A percentile compares a stretch with the other conserved stretches of the same genome.
phyloP scores from a whole-genome alignment of 352 stramenopile species.

The Globisporangium parvum region DNA sequence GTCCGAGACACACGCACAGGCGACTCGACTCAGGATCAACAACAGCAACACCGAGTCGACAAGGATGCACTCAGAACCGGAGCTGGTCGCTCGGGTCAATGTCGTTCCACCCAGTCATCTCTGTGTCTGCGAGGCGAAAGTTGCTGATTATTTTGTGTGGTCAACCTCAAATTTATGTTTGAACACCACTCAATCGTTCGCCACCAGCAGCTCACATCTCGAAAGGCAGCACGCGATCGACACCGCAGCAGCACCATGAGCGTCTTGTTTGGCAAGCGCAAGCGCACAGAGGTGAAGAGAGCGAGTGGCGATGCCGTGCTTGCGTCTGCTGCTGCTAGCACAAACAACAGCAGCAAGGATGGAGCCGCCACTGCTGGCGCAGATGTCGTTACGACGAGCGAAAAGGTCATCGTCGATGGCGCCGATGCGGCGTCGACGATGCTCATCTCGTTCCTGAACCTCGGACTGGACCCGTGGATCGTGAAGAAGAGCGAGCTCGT shows the following conservation, averaged over 20 bases:
- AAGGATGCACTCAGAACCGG: slow-evolving; percentile 1
- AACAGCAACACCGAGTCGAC: too few relatives aligned
- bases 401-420: slow-evolving; percentile 39
- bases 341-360: slow-evolving; percentile 1
- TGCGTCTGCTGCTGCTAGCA: not conserved
- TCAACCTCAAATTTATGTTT: too few relatives aligned
- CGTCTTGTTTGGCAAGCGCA: slow-evolving; percentile 73
- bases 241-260: slow-evolving; percentile 33
- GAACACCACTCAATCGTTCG: too few relatives aligned
- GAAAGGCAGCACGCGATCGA: not conserved
- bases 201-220: not conserved
- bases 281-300: slow-evolving; percentile 25
- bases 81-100: slow-evolving; percentile 8
- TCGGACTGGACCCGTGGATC: slow-evolving; percentile 85
- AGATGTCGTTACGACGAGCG: slow-evolving; percentile 4
- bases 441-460: slow-evolving; percentile 77
- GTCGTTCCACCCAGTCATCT: slow-evolving; percentile 7
- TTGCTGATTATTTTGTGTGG: too few relatives aligned
- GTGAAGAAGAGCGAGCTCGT: slow-evolving; percentile 80
- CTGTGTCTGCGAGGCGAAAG: too few relatives aligned
- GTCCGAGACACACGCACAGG: too few relatives aligned
- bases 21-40: too few relatives aligned
- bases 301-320: not conserved
- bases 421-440: slow-evolving; percentile 29
- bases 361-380: not conserved